These are phyloP conservation scores for Nothopassalora personata DNA, from an alignment of 2,329 filamentous ascomycete species.

Conservation along the genomic window DNA sequence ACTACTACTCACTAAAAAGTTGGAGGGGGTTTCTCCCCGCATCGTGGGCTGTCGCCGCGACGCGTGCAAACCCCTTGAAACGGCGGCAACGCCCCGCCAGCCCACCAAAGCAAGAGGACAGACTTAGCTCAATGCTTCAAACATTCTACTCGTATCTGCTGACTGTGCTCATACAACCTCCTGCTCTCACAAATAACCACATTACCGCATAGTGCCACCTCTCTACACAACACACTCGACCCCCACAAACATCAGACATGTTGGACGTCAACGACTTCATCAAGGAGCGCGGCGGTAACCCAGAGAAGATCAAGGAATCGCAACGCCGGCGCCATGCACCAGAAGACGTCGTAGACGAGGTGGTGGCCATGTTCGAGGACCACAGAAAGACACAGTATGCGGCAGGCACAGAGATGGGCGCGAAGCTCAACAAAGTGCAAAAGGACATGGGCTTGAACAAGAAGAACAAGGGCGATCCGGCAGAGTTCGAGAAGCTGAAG, in stretches of 20 bases:
- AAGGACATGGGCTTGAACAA: slow-evolving; percentile 90
- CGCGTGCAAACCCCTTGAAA: not conserved
- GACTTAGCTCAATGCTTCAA: not conserved
- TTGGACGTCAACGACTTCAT: slow-evolving; percentile 49
- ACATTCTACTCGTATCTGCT: not conserved
- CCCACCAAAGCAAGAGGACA: not conserved
- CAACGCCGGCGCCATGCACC: slow-evolving; percentile 76
- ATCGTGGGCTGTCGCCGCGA: not conserved
- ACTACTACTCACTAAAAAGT: not conserved
- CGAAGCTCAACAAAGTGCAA: slow-evolving; percentile 80
- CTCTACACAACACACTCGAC: not conserved
- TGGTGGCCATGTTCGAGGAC: slow-evolving; percentile 81
- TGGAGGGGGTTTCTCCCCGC: not conserved
- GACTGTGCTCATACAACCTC: not conserved
- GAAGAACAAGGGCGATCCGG: slow-evolving; percentile 87
- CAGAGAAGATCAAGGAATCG: slow-evolving; percentile 84
- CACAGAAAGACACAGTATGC: slow-evolving; percentile 58
- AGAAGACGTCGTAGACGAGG: slow-evolving; percentile 81
- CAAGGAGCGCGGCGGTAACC: slow-evolving; percentile 81
- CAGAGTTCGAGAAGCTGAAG: slow-evolving; percentile 71
- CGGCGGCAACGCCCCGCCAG: not conserved
- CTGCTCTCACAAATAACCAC: not conserved
- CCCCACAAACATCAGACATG: slow-evolving; percentile 32
- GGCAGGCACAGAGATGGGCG: slow-evolving; percentile 70
- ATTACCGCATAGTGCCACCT: too few species aligned